Evolutionary conservation across 2,329 filamentous ascomycete genomes (phyloP), one percentile per base, ranked within the genome.

Genomic region (Fusarium transvaalense): DNA sequence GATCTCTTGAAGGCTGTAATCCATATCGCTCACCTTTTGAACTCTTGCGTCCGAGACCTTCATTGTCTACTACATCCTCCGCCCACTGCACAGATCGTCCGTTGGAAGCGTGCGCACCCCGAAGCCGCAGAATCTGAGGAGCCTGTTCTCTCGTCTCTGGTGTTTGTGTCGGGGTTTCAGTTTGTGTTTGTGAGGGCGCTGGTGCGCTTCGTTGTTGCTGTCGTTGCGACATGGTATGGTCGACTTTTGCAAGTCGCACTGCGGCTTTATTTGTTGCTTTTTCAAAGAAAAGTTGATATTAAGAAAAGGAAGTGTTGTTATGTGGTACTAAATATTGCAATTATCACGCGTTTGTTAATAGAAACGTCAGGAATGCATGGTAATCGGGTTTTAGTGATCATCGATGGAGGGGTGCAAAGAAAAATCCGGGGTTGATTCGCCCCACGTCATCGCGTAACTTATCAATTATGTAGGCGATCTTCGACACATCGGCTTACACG

Each of bases 31-130:
- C 79, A 95, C 93, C 92, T 88, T 99, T 99, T 19, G 93, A 97
- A 69, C 89, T 95, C 82, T 98, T 99, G 80, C 92, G 92, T 10
- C 94, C 94, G 78, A 98, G 86, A 6, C 93, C 93, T 80, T 99
- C 96, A 76, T 99, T 99, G 80, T 99, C 94, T 4, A 99, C 85
- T 9, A 97, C 94, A 75, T 93, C 91, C 75, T 96, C 92, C 9
- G 93, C 93, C 96, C 96, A 99, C 78, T 92, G 90, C 57, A 99
- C 96, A 48, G 88, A 89, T 53, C 90, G 85, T 19, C 82, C 78
- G 27, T 81, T 79, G 0, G 81, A 73, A 15, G 76, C 73, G 58
- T 83, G 81, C 2, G 81, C 82, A 43, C 86, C 87, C 41, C 85
- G 82, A 43, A 89, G 79, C 14, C 84, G 84, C 37, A 89, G 77